phyloP scores from a whole-genome alignment of 2,329 filamentous ascomycete species.

The Penicillium sp. region DNA sequence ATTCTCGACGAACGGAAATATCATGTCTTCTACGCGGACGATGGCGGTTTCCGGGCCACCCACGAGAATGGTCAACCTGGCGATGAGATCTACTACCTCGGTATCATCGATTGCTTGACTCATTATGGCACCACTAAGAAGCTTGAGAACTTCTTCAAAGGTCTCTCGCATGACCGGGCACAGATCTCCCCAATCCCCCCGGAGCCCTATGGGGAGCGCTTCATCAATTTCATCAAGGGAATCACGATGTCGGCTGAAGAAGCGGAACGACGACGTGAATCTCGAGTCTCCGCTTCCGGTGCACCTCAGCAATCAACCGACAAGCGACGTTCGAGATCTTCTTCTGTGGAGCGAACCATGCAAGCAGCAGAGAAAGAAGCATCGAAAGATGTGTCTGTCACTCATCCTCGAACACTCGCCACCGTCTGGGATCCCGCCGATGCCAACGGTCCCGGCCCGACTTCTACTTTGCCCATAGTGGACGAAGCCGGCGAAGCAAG shows the following conservation, averaged over 20 bases:
- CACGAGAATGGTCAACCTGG: conserved; percentile 81
- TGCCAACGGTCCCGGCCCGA: conserved; percentile 49
- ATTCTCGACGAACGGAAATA: conserved; percentile 70
- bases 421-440: conserved; percentile 58
- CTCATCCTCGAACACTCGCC: conserved; percentile 60
- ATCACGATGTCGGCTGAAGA: conserved; percentile 90
- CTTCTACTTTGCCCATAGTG: conserved; percentile 71
- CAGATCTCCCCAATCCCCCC: conserved; percentile 93
- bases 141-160: conserved; percentile 95
- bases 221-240: conserved; percentile 84
- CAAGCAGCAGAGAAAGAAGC: conserved; percentile 59
- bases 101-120: conserved; percentile 96
- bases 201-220: conserved; percentile 86
- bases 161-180: conserved; percentile 72
- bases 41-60: conserved; percentile 88
- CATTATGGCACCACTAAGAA: conserved; percentile 95
- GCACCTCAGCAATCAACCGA: conserved; percentile 27
- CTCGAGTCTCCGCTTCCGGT: conserved; percentile 22
- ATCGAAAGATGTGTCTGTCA: conserved; percentile 58
- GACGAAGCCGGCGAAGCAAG: conserved; percentile 80
- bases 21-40: conserved; percentile 87
- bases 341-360: conserved; percentile 53
- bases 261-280: conserved; percentile 53
- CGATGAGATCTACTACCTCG: conserved; percentile 95
- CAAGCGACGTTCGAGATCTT: conserved; percentile 26